Conservation (phyloP, 2,329 filamentous ascomycete genomes). For the Sporothrix curviconia region DNA sequence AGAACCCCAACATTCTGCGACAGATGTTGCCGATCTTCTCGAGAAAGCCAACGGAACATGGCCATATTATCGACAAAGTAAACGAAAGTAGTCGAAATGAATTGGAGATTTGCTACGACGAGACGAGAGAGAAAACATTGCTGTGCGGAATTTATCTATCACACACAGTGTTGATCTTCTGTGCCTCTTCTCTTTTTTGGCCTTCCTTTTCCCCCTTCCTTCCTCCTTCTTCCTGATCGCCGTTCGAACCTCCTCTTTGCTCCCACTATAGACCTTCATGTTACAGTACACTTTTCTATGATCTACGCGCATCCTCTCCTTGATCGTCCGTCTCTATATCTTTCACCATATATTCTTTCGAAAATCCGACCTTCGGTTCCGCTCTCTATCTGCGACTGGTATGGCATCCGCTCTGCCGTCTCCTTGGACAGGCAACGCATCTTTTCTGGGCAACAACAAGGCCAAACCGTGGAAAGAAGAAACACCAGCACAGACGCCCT, state of each 20-base stretch:
- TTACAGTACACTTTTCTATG: not conserved
- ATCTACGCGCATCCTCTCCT: not conserved
- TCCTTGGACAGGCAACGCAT: no score
- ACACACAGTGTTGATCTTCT: not conserved
- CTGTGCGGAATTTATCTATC: not conserved
- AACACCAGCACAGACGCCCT: not conserved
- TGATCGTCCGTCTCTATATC: not conserved
- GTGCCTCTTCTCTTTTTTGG: not conserved
- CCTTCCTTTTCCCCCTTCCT: not conserved
- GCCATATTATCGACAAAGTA: no score
- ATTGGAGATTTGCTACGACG: no score
- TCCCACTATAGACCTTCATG: no score
- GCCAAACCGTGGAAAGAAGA: not conserved
- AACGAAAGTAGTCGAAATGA: no score
- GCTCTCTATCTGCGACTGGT: slow-evolving; percentile 1
- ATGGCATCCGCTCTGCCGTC: slow-evolving; percentile 2
- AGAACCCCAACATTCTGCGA: slow-evolving; percentile 1
- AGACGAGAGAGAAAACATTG: not conserved
- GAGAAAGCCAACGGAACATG: no score
- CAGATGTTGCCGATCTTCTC: no score
- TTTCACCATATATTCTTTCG: no score
- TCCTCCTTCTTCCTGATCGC: not conserved
- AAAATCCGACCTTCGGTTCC: not conserved
- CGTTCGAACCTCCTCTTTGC: not conserved
- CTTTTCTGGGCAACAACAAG: not conserved